Conservation (phyloP, 2,329 filamentous ascomycete genomes). For the Erysiphe pulchra region DNA sequence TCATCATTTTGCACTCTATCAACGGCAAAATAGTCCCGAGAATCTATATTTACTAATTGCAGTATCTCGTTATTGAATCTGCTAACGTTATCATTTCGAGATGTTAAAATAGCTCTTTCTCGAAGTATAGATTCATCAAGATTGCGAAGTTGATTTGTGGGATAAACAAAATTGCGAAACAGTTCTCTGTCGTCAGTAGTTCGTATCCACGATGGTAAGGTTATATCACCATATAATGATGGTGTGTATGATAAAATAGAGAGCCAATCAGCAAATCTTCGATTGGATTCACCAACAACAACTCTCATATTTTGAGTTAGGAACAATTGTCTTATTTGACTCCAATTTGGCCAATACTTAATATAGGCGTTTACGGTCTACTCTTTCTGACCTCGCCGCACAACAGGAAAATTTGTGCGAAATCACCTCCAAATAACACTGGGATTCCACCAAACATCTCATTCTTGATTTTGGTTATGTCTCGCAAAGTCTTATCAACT, state of each 20-base stretch:
- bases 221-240: background rate
- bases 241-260: background rate
- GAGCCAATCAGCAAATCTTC: background rate
- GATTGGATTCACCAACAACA: background rate
- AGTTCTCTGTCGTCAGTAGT: background rate
- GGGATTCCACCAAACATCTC: too few species aligned
- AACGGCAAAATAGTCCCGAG: background rate
- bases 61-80: background rate
- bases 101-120: background rate
- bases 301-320: background rate
- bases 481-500: too few species aligned
- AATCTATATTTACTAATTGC: background rate
- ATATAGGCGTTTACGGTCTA: background rate
- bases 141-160: background rate
- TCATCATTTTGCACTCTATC: background rate
- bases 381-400: too few species aligned
- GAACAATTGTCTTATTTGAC: background rate
- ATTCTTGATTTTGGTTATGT: too few species aligned
- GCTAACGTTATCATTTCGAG: background rate
- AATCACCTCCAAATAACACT: too few species aligned
- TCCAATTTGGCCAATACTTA: background rate
- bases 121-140: background rate
- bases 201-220: background rate
- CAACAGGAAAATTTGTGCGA: too few species aligned
- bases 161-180: background rate